Evolutionary conservation across 2,329 filamentous ascomycete genomes (phyloP), one percentile per base, ranked within the genome.

Genomic region (Epichloe elymi): DNA sequence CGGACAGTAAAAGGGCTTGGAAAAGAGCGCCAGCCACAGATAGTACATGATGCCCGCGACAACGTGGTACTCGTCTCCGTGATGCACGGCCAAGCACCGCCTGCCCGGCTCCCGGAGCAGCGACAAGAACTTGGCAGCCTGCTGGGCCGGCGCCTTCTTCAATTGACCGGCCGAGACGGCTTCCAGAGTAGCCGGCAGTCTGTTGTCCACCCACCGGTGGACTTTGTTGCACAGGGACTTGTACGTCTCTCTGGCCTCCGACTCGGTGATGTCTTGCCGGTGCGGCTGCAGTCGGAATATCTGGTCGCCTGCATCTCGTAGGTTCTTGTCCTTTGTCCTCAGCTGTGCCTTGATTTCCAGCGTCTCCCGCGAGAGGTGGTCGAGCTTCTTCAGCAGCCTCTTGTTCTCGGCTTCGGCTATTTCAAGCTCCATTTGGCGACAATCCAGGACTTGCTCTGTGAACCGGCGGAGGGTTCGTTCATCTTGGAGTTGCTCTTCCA

Each of bases 11-110:
- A 68, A 68, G 0, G 65, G 61, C 49, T 63, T 67, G 20, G 63
- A 57, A 49, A 68, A 68, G 30, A 68, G 52, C 2, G 58, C 63
- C 30, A 65, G 53, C 57, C 65, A 64, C 10, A 68, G 57, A 51
- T 67, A 68, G 54, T 68, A 65, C 65, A 68, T 67, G 48, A 68
- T 66, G 38, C 61, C 56, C 10, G 61, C 64, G 37, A 63, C 62
- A 45, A 67, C 60, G 45, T 67, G 66, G 49, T 66, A 64, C 51
- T 65, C 64, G 38, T 68, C 66, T 19, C 65, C 60, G 48, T 63
- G 57, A 17, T 60, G 58, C 20, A 62, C 53, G 23, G 51, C 59
- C 26, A 68, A 50, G 46, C 62, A 64, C 19, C 63, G 58, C 40
- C 62, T 64, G 2, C 64, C 65, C 8, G 67, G 61, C 44, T 68